Conservation (phyloP, 768 basidiomycete species). For the Boletus sp. region DNA sequence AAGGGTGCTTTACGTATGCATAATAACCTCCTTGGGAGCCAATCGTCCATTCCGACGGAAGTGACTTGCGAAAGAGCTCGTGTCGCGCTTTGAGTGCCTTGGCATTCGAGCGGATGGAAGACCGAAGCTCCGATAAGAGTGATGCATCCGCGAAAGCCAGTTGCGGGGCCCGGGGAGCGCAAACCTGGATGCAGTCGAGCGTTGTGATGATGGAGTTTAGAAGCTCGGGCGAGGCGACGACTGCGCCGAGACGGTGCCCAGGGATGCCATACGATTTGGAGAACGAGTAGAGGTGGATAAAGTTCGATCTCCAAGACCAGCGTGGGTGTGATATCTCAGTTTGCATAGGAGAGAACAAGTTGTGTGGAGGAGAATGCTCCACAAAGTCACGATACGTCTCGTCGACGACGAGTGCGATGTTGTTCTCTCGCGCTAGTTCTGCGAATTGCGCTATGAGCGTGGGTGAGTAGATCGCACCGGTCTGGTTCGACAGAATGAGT, state of each 20-base stretch:
- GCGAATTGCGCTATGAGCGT: constrained; percentile 56
- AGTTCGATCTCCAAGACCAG: constrained; percentile 53
- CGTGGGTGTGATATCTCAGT: not conserved
- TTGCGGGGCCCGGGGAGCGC: constrained; percentile 72
- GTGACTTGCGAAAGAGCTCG: constrained; percentile 44
- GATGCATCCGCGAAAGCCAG: constrained; percentile 52
- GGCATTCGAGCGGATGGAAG: constrained; percentile 54
- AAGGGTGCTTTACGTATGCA: constrained; percentile 74
- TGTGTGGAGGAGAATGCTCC: constrained; percentile 49
- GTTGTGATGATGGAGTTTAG: constrained; percentile 49
- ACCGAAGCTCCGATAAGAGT: constrained; percentile 47
- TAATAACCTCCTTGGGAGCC: constrained; percentile 72
- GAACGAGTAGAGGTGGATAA: constrained; percentile 76
- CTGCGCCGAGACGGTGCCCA: constrained; percentile 73
- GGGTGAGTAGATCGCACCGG: constrained; percentile 66
- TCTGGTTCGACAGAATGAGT: constrained; percentile 34
- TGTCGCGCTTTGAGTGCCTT: constrained; percentile 50
- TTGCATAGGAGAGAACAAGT: constrained; percentile 41
- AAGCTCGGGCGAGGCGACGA: constrained; percentile 58
- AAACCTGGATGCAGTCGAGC: constrained; percentile 79
- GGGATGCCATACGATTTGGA: constrained; percentile 81
- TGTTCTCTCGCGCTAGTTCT: constrained; percentile 48
- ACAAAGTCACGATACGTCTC: constrained; percentile 88
- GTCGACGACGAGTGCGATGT: constrained; percentile 73
- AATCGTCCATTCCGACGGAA: constrained; percentile 58